These are phyloP conservation scores for Scorias spongiosa DNA, from an alignment of 2,329 filamentous ascomycete species.

Conservation along the genomic window DNA sequence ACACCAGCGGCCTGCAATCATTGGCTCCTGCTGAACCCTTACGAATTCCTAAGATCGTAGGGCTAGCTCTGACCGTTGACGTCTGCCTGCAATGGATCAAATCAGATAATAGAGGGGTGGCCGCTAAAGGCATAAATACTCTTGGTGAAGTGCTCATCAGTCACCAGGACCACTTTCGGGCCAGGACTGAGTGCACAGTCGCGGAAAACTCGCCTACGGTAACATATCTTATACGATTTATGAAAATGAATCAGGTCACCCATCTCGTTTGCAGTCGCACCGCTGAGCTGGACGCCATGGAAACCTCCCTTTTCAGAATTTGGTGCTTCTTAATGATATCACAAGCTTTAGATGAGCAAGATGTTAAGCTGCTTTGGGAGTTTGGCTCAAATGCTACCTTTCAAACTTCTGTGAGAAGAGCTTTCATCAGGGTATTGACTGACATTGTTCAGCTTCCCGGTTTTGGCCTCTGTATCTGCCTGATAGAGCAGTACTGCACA, in stretches of 20 bases:
- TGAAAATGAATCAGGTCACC: slow-evolving; percentile 56
- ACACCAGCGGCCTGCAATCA: background rate
- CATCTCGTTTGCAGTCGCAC: slow-evolving; percentile 62
- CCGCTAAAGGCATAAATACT: slow-evolving; percentile 13
- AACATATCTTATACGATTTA: slow-evolving; percentile 51
- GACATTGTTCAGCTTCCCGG: no score
- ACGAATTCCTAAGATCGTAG: background rate
- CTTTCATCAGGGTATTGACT: background rate
- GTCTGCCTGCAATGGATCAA: background rate
- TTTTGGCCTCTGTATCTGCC: no score
- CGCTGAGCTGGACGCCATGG: slow-evolving; percentile 69
- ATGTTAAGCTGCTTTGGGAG: slow-evolving; percentile 73
- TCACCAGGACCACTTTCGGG: no score
- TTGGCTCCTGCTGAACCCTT: background rate
- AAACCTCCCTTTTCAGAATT: slow-evolving; percentile 28
- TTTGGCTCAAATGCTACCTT: slow-evolving; percentile 35
- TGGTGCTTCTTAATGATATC: slow-evolving; percentile 77
- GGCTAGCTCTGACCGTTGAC: background rate
- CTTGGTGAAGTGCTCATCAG: slow-evolving; percentile 24
- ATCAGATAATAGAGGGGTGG: background rate
- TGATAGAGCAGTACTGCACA: no score
- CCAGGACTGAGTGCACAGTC: no score
- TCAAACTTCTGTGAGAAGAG: background rate
- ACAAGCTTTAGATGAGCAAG: slow-evolving; percentile 50
- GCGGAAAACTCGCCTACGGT: slow-evolving; percentile 19